Base-by-base conservation (phyloP, 73 alveolate species). In the Paramecium caudatum region DNA sequence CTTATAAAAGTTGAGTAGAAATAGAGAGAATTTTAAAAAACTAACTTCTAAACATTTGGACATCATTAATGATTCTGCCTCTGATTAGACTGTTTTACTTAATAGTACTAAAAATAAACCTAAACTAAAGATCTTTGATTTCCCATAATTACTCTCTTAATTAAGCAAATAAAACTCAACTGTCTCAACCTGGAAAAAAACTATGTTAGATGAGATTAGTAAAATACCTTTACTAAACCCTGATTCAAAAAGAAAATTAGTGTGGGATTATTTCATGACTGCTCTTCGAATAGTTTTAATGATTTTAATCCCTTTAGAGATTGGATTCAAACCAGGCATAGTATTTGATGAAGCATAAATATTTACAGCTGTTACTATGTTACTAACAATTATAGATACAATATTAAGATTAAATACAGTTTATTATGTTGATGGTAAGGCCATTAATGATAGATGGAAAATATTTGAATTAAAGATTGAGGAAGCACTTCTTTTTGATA, bases 1-100 rank as follows among this genome's bases (percentile, higher is more conserved):
- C 34, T 12, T 65, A 5, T 36, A 65, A 65, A 65, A 65, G 39
- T 30, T 65, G 34, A 33, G 83, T 49, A 30, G 83, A 33, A 36
- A 65, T 65, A 33, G 83, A 65, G 83, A 65, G 61, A 65, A 65
- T 65, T 65, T 65, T 65, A 65, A 65, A 65, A 33, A 16, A 30
- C 19, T 65, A 65, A 30, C 47, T 3, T 65, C 23, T 7, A 65
- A 33, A 16, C 83, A 65, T 65, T 65, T 65, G 7, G 49, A 65
- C 39, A 43, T 65, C 34, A 65, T 65, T 10, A 65, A 65, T 65
- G 83, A 65, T 65, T 36, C 19, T 10, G 83, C 83, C 13, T 65
- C 83, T 2, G 83, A 65, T 65, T 36, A 65, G 47, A 33, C 47
- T 0, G 83, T 30, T 12, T 36, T 65, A 30, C 32, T 65, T 0